Conservation (phyloP, 441 rosid genomes). For the Hypseocharis bilobata region DNA sequence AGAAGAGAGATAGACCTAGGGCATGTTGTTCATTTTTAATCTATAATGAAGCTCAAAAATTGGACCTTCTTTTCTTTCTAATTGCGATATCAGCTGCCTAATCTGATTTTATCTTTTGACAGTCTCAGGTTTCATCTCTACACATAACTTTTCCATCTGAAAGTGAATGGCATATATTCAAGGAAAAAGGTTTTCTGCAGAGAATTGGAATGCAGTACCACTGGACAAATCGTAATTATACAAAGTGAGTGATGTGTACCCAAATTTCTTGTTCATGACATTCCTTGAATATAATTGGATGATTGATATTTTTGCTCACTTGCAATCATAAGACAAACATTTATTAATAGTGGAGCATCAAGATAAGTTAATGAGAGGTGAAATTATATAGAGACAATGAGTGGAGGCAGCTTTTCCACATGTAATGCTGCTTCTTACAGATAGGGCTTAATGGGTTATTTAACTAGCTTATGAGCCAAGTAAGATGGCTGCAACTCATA, state of each 20-base stretch:
- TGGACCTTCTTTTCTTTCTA: not conserved
- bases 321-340: not conserved
- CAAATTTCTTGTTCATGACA: slow-evolving; percentile 6
- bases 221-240: slow-evolving; percentile 78
- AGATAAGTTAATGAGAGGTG: not conserved
- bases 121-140: slow-evolving; percentile 72
- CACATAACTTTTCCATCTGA: slow-evolving; percentile 80
- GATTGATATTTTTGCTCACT: not conserved
- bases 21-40: not conserved
- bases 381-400: not conserved
- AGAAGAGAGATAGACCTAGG: not conserved
- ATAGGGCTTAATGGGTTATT: too few relatives aligned
- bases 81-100: slow-evolving; percentile 14
- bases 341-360: not conserved
- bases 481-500: too few relatives aligned
- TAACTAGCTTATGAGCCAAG: not conserved
- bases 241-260: slow-evolving; percentile 37
- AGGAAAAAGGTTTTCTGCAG: slow-evolving; percentile 62
- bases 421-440: not conserved
- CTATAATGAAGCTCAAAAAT: not conserved
- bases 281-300: not conserved
- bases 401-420: not conserved
- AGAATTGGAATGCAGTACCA: slow-evolving; percentile 94
- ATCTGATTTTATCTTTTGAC: slow-evolving; percentile 19
- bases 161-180: slow-evolving; percentile 58